phyloP scores from a whole-genome alignment of 345 rosid species.

The Microcos paniculata region DNA sequence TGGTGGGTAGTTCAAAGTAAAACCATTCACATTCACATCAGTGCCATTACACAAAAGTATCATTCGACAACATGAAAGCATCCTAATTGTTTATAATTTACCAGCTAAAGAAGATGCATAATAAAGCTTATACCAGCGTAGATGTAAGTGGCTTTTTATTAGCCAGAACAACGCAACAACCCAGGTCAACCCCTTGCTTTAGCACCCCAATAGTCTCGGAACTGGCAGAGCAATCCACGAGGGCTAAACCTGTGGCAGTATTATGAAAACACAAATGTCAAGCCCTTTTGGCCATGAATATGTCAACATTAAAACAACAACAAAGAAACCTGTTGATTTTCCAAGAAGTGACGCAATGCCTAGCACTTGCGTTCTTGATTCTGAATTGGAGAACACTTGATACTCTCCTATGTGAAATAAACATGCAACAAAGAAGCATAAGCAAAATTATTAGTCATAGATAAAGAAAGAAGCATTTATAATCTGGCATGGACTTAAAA shows the following conservation, averaged over 20 bases:
- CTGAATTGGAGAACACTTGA: slow-evolving; percentile 37
- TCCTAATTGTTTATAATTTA: neutral
- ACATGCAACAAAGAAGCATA: slow-evolving; percentile 6
- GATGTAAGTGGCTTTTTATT: slow-evolving; percentile 94
- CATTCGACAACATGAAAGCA: neutral
- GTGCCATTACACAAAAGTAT: neutral
- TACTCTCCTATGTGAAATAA: slow-evolving; percentile 36
- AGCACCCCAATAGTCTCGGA: slow-evolving; percentile 53
- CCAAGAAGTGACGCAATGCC: slow-evolving; percentile 58
- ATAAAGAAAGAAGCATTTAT: neutral
- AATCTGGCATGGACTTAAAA: neutral
- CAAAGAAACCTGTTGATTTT: slow-evolving; percentile 66
- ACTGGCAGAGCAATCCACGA: slow-evolving; percentile 92
- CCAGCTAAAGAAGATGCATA: neutral
- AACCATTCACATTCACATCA: neutral
- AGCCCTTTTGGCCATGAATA: neutral
- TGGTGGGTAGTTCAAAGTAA: neutral
- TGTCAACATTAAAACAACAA: neutral
- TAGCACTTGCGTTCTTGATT: slow-evolving; percentile 35
- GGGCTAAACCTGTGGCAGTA: slow-evolving; percentile 55
- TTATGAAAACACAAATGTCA: slow-evolving; percentile 15
- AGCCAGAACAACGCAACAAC: slow-evolving; percentile 83
- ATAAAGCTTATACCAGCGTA: slow-evolving; percentile 45
- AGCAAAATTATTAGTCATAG: neutral
- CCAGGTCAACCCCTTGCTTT: slow-evolving; percentile 50